phyloP scores from a whole-genome alignment of 352 stramenopile genomes.

The Aphanomyces cochlioides region DNA sequence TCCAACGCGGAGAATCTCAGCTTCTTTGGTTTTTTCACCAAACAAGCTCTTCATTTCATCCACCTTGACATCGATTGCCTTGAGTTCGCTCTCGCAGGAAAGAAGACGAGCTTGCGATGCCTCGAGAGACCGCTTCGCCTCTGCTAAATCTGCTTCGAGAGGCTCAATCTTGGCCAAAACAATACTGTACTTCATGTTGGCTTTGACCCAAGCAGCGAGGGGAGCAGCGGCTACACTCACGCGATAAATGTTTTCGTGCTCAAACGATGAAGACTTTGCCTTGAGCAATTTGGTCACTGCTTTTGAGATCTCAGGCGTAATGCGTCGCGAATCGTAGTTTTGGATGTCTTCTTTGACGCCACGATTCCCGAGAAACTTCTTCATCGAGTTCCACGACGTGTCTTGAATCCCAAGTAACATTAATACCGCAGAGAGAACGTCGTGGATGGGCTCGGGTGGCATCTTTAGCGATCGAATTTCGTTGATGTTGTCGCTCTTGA shows the following conservation, averaged over 20 bases:
- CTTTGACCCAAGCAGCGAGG: constrained; percentile 93
- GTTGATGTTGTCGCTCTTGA: constrained; percentile 95
- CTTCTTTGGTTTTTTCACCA: constrained; percentile 88
- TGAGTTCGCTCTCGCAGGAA: constrained; percentile 88
- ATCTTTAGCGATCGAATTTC: constrained; percentile 95
- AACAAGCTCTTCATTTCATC: constrained; percentile 91
- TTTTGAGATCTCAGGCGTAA: constrained; percentile 88
- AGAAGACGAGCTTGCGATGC: constrained; percentile 83
- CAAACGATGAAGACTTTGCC: constrained; percentile 90
- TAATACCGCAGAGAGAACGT: constrained; percentile 92
- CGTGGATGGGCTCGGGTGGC: constrained; percentile 91
- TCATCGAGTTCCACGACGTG: constrained; percentile 96
- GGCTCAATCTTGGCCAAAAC: constrained; percentile 95
- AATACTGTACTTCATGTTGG: constrained; percentile 93
- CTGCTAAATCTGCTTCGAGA: constrained; percentile 85
- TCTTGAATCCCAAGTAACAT: constrained; percentile 95
- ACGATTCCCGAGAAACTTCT: constrained; percentile 94
- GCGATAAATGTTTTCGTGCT: constrained; percentile 91
- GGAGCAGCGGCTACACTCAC: constrained; percentile 92
- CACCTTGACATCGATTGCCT: constrained; percentile 86
- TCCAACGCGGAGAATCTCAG: constrained; percentile 84
- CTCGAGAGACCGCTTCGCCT: constrained; percentile 85
- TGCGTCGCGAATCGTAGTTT: constrained; percentile 92
- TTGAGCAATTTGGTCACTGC: constrained; percentile 91
- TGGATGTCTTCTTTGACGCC: constrained; percentile 96